phyloP scores from a whole-genome alignment of 371 early-diverging fungal species.

The Capillidium rhysosporum region DNA sequence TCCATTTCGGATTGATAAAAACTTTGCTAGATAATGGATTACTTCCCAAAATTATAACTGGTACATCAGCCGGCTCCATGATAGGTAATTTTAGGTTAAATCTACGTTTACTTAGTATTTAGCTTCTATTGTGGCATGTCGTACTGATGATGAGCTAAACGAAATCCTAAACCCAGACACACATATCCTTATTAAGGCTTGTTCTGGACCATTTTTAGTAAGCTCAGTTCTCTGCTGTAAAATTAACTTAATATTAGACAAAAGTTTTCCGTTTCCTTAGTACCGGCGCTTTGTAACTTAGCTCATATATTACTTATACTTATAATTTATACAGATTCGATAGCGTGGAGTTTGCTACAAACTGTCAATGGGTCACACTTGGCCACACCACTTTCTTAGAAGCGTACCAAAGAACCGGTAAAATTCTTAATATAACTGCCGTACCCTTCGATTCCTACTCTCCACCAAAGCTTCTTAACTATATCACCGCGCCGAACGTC shows the following conservation, averaged over 20 bases:
- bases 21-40: slow-evolving; percentile 49
- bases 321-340: slow-evolving; percentile 31
- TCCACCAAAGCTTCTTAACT: slow-evolving; percentile 66
- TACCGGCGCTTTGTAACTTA: neutral
- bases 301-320: slow-evolving; percentile 7
- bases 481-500: slow-evolving; percentile 76
- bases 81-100: slow-evolving; percentile 19
- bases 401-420: slow-evolving; percentile 71
- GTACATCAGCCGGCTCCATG: slow-evolving; percentile 62
- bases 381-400: slow-evolving; percentile 78
- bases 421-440: slow-evolving; percentile 74
- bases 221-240: slow-evolving; percentile 14
- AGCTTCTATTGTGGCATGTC: slow-evolving; percentile 59
- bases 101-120: slow-evolving; percentile 12
- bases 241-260: slow-evolving; percentile 11
- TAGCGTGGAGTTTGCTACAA: slow-evolving; percentile 43
- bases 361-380: slow-evolving; percentile 47
- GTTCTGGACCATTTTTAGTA: slow-evolving; percentile 26
- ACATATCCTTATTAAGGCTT: slow-evolving; percentile 28
- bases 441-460: slow-evolving; percentile 53
- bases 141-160: slow-evolving; percentile 57
- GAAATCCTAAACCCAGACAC: slow-evolving; percentile 39
- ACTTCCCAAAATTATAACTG: slow-evolving; percentile 68
- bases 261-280: slow-evolving; percentile 13
- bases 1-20: slow-evolving; percentile 34